Evolutionary conservation across 2,329 filamentous ascomycete genomes (phyloP), one percentile per base, ranked within the genome.

Genomic region (Lachnellula hyalina): DNA sequence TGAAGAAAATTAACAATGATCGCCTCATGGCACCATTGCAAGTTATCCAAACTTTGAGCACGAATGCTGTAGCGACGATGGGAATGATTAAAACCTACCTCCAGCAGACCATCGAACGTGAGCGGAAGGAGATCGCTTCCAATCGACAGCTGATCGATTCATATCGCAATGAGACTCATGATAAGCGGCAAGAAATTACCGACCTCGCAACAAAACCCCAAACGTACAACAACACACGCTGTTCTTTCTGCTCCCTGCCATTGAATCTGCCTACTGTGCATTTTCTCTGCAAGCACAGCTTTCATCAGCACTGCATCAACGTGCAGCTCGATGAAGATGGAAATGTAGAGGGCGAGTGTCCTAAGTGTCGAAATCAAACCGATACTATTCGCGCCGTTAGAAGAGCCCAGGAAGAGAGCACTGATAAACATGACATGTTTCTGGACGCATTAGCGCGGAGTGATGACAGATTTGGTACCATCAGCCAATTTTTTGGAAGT

Each of bases 51-150:
- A 94, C 92, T 0, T 81, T 99, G 14, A 86, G 82, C 57, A 80
- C 81, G 51, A 89, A 87, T 62, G 82, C 85, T 5, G 90, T 96
- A 2, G 93, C 95, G 0, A 97, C 91, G 0, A 96, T 99, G 89
- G 94, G 93, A 49, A 91, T 97, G 81, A 87, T 99, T 59, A 97
- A 96, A 73, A 84, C 86, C 5, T 99, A 99, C 71, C 83, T 99
- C 2, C 84, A 88, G 60, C 84, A 88, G 49, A 96, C 92, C 8
- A 96, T 99, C 60, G 86, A 90, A 63, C 84, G 90, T 49, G 94
- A 99, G 73, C 83, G 90, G 25, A 85, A 85, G 56, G 92, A 96
- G 65, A 96, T 99, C 56, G 83, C 75, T 7, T 71, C 78, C 36
- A 97, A 97, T 70, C 83, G 89, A 49, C 83, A 86, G 40, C 83